Conservation (phyloP, 2,329 filamentous ascomycete genomes). For the Talaromyces sp. region DNA sequence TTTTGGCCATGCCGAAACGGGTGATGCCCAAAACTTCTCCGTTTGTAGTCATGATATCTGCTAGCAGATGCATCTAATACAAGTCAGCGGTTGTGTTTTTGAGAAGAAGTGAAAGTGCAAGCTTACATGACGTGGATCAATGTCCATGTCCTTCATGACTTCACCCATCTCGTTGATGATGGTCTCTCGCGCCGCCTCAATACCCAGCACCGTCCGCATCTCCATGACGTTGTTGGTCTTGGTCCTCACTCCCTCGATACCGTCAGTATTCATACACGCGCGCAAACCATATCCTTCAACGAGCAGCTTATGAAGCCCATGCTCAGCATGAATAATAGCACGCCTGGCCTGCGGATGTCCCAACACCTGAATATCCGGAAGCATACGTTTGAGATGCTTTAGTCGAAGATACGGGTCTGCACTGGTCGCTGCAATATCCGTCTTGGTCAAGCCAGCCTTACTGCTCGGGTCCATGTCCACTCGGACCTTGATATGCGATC, state of each 20-base stretch:
- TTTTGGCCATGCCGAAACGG: constrained; percentile 91
- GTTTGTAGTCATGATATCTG: constrained; percentile 99
- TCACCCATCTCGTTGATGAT: constrained; percentile 83
- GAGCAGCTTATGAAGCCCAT: constrained; percentile 66
- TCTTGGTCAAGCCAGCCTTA: constrained; percentile 38
- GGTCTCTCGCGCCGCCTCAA: constrained; percentile 85
- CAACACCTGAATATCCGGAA: constrained; percentile 81
- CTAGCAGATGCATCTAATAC: constrained; percentile 66
- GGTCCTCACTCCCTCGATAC: constrained; percentile 72
- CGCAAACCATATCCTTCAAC: constrained; percentile 93
- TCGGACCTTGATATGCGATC: constrained; percentile 65
- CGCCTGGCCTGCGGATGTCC: constrained; percentile 82
- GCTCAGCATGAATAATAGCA: constrained; percentile 82
- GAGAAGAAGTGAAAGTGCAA: neutral
- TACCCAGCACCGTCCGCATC: constrained; percentile 78
- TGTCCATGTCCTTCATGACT: constrained; percentile 92
- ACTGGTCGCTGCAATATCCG: constrained; percentile 43
- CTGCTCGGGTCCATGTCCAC: constrained; percentile 50
- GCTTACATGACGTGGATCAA: constrained; percentile 87
- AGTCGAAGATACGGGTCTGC: constrained; percentile 56
- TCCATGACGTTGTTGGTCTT: constrained; percentile 89
- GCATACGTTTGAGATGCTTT: constrained; percentile 75
- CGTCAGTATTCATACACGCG: constrained; percentile 88
- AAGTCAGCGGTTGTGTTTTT: neutral
- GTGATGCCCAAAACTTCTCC: constrained; percentile 96